Percentiles rank a stretch among this genome's conserved stretches.
These are phyloP conservation scores for Lachnellula suecica DNA, from an alignment of 2,329 filamentous ascomycete species.

Conservation along the genomic window DNA sequence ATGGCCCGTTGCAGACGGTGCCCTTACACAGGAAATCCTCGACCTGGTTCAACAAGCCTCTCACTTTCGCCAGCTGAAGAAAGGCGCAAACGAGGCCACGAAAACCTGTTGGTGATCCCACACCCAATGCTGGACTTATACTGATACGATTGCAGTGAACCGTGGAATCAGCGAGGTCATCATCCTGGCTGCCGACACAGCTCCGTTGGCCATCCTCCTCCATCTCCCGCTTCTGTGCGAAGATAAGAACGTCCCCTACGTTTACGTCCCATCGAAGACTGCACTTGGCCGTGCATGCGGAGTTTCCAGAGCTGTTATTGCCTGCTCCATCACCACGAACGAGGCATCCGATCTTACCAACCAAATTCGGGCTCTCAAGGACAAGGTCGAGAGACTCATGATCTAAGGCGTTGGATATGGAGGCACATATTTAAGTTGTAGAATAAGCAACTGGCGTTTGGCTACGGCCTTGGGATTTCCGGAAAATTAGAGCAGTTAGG, in stretches of 20 bases:
- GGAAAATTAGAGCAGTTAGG: background rate
- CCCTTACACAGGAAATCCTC: conserved; percentile 78
- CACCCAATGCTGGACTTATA: background rate
- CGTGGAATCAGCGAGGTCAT: conserved; percentile 88
- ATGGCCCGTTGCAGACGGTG: conserved; percentile 72
- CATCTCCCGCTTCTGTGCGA: conserved; percentile 88
- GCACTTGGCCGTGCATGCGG: conserved; percentile 87
- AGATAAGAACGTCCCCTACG: conserved; percentile 68
- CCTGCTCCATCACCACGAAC: conserved; percentile 86
- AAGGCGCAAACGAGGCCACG: conserved; percentile 75
- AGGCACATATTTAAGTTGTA: conserved; percentile 4
- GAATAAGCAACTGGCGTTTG: conserved; percentile 15
- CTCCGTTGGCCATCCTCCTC: conserved; percentile 82
- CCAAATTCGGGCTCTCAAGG: conserved; percentile 86
- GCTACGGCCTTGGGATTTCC: conserved; percentile 8
- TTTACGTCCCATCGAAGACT: conserved; percentile 76
- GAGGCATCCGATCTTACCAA: conserved; percentile 83
- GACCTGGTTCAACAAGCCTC: conserved; percentile 46
- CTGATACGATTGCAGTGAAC: conserved; percentile 78
- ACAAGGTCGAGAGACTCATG: conserved; percentile 93
- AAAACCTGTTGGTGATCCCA: background rate
- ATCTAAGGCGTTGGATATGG: conserved; percentile 58
- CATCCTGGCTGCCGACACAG: conserved; percentile 85
- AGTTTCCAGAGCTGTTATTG: conserved; percentile 85
- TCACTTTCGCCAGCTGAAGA: conserved; percentile 76